These are phyloP conservation scores for Populus hybrid DNA, from an alignment of 441 rosid species.

Conservation along the genomic window DNA sequence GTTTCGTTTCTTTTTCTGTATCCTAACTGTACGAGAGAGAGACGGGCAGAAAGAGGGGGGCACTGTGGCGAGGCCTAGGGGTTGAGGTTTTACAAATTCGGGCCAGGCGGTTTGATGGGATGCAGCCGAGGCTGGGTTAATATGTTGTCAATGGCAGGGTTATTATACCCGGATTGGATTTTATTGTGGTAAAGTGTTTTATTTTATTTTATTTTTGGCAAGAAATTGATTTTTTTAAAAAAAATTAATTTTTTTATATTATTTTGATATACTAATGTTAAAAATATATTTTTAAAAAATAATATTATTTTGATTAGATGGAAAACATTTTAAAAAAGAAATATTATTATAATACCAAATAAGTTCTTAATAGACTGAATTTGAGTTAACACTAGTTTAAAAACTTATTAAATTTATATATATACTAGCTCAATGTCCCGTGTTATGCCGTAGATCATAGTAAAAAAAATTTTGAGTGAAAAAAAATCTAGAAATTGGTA, in stretches of 20 bases:
- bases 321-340: no score
- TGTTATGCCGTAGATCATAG: fast-evolving
- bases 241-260: no score
- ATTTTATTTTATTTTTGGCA: no score
- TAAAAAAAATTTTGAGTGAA: no score
- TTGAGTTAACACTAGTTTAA: not conserved
- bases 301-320: no score
- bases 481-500: no score
- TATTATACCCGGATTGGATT: not conserved
- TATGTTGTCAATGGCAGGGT: not conserved
- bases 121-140: not conserved
- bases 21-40: not conserved
- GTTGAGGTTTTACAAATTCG: not conserved
- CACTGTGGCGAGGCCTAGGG: not conserved
- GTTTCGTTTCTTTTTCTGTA: constrained; percentile 12
- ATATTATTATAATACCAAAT: fast-evolving
- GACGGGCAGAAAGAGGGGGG: not conserved
- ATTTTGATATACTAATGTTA: no score
- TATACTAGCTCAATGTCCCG: no score
- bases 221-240: no score
- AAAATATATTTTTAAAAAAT: no score
- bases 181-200: no score
- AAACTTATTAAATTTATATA: no score
- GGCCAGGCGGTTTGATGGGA: not conserved
- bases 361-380: not conserved